Evolutionary conservation across 495 filamentous ascomycete genomes (phyloP).

Genomic region (Aspergillus mulundensis): DNA sequence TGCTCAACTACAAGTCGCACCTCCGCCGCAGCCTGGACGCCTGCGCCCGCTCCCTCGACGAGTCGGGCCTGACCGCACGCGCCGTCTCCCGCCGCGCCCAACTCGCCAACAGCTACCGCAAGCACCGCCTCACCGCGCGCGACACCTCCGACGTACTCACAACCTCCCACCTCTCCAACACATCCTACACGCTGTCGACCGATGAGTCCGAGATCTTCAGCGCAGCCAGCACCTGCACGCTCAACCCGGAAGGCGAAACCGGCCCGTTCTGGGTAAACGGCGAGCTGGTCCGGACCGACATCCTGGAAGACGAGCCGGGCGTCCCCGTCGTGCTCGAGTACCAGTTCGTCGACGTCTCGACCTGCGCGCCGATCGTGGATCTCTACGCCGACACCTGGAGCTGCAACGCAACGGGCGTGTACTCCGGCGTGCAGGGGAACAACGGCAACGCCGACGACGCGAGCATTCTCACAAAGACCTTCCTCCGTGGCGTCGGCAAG

Average conservation of each 20-base stretch:
- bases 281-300: slow-evolving; percentile 49
- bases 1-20: slow-evolving; percentile 1
- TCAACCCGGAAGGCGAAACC: slow-evolving; percentile 3
- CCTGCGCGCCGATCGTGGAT: slow-evolving; percentile 46
- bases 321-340: slow-evolving; percentile 50
- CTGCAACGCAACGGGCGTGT: slow-evolving; percentile 55
- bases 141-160: slow-evolving; percentile 1
- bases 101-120: neutral
- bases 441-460: slow-evolving; percentile 43
- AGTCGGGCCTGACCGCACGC: neutral
- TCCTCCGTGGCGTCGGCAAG: slow-evolving; percentile 48
- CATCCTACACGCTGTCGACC: neutral
- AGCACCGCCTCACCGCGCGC: neutral
- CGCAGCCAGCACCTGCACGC: neutral
- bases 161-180: neutral
- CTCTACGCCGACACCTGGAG: slow-evolving; percentile 53
- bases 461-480: slow-evolving; percentile 42
- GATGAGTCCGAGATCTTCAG: neutral
- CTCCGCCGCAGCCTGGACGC: neutral
- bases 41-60: neutral
- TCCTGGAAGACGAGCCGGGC: slow-evolving; percentile 44
- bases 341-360: slow-evolving; percentile 52
- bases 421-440: slow-evolving; percentile 51
- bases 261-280: slow-evolving; percentile 13
- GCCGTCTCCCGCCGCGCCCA: neutral